These are phyloP conservation scores for Gremmenia infestans DNA, from an alignment of 2,329 filamentous ascomycete species.

Conservation along the genomic window DNA sequence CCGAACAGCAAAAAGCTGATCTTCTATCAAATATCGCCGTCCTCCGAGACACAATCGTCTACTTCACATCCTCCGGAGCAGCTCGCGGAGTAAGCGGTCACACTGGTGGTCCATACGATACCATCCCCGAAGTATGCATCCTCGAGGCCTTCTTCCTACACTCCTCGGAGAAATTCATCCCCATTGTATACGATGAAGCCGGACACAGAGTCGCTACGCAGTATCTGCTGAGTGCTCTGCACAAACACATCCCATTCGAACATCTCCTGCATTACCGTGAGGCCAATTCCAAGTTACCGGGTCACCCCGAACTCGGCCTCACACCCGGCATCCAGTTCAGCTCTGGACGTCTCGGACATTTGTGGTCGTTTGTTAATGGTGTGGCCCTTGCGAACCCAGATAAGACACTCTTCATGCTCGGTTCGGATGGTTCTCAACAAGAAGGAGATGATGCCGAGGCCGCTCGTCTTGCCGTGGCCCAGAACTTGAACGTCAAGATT, in stretches of 20 bases:
- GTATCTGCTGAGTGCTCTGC: constrained; percentile 34
- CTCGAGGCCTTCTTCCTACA: constrained; percentile 34
- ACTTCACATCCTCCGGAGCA: constrained; percentile 36
- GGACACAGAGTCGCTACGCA: constrained; percentile 38
- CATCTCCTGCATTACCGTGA: constrained; percentile 38
- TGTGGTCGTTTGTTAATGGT: constrained; percentile 37
- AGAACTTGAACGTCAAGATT: constrained; percentile 35
- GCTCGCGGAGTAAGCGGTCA: constrained; percentile 36
- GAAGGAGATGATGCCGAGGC: constrained; percentile 39
- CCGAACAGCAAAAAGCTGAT: constrained; percentile 33
- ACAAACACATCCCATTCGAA: constrained; percentile 34
- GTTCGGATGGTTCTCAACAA: constrained; percentile 38
- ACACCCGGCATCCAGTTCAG: constrained; percentile 37
- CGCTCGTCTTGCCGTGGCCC: constrained; percentile 34
- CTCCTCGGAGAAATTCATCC: constrained; percentile 31
- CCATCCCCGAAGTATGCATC: constrained; percentile 37
- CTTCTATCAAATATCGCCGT: constrained; percentile 35
- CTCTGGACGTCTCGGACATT: constrained; percentile 36
- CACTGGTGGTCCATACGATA: constrained; percentile 37
- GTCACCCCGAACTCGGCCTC: constrained; percentile 36
- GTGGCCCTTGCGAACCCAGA: constrained; percentile 34
- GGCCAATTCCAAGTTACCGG: constrained; percentile 36
- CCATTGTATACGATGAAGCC: constrained; percentile 35
- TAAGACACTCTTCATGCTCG: constrained; percentile 34
- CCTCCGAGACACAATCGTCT: constrained; percentile 36